Evolutionary conservation across 805 yeast species (phyloP), one percentile per base, ranked within the genome.

Genomic region (Saturnispora bothae): DNA sequence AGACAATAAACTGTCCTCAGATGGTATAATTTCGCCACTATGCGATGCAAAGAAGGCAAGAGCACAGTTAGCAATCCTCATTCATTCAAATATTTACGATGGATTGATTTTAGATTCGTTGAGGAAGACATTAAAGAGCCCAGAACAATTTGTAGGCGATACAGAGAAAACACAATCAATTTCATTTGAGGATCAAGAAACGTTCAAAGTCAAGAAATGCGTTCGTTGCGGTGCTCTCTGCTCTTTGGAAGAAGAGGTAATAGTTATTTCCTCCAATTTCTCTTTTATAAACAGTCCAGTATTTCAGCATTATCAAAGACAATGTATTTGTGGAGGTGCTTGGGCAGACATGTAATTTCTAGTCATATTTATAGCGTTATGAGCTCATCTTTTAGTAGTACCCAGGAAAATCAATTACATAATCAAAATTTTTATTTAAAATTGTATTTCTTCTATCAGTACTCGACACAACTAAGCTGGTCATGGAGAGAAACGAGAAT

Each of bases 251-350:
- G 59, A 61, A 48, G 61, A 57, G 4, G 49, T 60, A 5, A 53
- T 64, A 10, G 51, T 52, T 36, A 60, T 60, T 22, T 46, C 52
- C 5, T 46, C 45, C 21, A 43, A 46, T 26, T 48, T 53, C 18
- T 45, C 52, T 1, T 51, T 51, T 33, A 47, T 53, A 0, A 43
- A 53, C 4, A 50, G 61, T 22, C 58, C 62, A 20, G 50, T 60
- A 8, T 54, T 48, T 30, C 51, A 50, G 18, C 50, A 58, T 49
- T 48, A 66, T 53, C 86, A 79, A 47, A 63, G 86, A 43, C 73
- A 73, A 19, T 83, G 94, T 57, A 61, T 82, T 26, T 83, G 94
- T 56, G 92, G 92, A 0, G 81, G 83, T 28, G 68, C 76, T 4
- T 81, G 89, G 89, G 75, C 74, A 2, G 69, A 68, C 43, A 18